These are phyloP conservation scores for Wickerhamiella australiensis DNA, from an alignment of 805 yeast species.

Conservation along the genomic window DNA sequence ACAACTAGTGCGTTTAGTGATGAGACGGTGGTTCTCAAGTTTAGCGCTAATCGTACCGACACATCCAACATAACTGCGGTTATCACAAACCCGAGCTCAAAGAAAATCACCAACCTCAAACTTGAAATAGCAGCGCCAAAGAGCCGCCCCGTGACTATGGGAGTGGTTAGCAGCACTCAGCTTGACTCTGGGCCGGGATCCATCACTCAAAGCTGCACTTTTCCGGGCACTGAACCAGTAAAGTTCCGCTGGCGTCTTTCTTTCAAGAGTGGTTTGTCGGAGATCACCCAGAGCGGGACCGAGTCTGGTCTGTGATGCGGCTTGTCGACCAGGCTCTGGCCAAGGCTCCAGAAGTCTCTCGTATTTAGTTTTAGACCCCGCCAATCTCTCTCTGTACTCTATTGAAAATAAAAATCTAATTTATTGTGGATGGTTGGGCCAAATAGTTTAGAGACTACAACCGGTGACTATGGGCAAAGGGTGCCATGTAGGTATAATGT, in stretches of 20 bases:
- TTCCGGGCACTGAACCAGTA: slow-evolving; percentile 30
- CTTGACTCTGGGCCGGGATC: slow-evolving; percentile 42
- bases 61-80: slow-evolving; percentile 35
- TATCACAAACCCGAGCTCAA: slow-evolving; percentile 40
- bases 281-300: slow-evolving; percentile 17
- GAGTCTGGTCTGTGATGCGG: not conserved
- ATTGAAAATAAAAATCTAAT: too few relatives aligned
- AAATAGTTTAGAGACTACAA: too few relatives aligned
- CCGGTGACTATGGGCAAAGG: too few relatives aligned
- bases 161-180: slow-evolving; percentile 47
- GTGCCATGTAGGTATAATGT: too few relatives aligned
- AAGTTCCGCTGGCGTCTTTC: slow-evolving; percentile 69
- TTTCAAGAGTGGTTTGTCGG: slow-evolving; percentile 38
- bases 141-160: slow-evolving; percentile 42
- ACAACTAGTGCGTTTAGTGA: slow-evolving; percentile 7
- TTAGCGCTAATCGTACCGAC: slow-evolving; percentile 31
- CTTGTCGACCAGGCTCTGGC: too few relatives aligned
- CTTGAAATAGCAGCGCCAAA: slow-evolving; percentile 65
- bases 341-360: too few relatives aligned
- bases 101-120: slow-evolving; percentile 39
- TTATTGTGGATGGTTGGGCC: too few relatives aligned
- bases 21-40: slow-evolving; percentile 40
- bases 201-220: slow-evolving; percentile 41
- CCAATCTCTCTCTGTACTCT: too few relatives aligned
- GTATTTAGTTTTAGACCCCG: too few relatives aligned